Evolutionary conservation across 2,329 filamentous ascomycete species (phyloP), one percentile per base, ranked within the genome.

Genomic region (Pyrenophora seminiperda): DNA sequence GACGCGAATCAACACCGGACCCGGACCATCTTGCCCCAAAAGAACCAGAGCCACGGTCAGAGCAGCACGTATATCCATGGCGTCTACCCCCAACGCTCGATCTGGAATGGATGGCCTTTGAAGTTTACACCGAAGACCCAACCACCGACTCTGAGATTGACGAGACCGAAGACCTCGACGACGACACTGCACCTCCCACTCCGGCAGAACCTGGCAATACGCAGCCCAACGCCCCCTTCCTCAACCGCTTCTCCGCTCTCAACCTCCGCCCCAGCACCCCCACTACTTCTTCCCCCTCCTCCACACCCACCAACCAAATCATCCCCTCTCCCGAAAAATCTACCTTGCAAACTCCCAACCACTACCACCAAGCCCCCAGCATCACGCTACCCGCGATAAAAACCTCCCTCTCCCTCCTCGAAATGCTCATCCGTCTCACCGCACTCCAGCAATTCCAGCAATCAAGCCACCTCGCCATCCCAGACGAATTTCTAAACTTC

Each of bases 401-500:
- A 45, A 87, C 85, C 1, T 88, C 84, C 0, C 78, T 90, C 5
- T 96, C 92, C 1, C 82, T 96, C 7, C 83, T 97, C 45, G 92
- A 97, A 72, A 94, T 93, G 79, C 79, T 96, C 24, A 83, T 96
- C 38, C 90, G 93, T 33, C 81, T 97, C 38, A 87, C 89, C 4
- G 90, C 91, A 17, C 82, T 96, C 11, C 92, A 96, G 68, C 91
- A 96, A 76, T 96, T 94, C 71, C 89, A 96, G 68, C 92, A 97
- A 77, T 83, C 85, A 32, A 91, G 90, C 0, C 91, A 96, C 64
- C 81, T 96, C n/a, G 84, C 90, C 5, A 94, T 96, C 54, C 89
- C 89, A 1, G 92, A 97, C 68, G 90, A 96, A 62, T 84, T 96
- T 2, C 79, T 96, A 32, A 91, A 88, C 43, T 95, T 96, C 76